Conservation (phyloP, 1,284 basidiomycete genomes). For the Rhodotorula sp. region DNA sequence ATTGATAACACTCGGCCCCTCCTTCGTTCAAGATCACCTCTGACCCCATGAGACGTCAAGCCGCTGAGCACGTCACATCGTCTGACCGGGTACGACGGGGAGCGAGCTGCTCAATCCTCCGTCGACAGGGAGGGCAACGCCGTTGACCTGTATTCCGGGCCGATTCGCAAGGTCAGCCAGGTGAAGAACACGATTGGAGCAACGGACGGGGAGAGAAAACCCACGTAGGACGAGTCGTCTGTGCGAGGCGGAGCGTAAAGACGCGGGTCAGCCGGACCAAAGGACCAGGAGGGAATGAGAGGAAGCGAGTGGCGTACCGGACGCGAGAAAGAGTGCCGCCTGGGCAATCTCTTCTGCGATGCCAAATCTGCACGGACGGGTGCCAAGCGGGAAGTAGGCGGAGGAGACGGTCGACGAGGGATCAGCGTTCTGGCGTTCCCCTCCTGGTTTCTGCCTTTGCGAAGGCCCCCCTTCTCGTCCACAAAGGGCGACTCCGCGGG, state of each 20-base stretch:
- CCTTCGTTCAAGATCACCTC: no score
- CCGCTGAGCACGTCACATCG: background rate
- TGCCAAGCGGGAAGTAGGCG: no score
- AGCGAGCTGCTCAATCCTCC: constrained; percentile 76
- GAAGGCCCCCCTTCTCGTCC: no score
- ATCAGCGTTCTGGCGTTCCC: no score
- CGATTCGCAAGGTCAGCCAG: background rate
- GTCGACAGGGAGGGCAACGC: constrained; percentile 81
- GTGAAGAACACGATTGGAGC: background rate
- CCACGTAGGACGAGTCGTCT: constrained; percentile 76
- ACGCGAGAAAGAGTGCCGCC: constrained; percentile 79
- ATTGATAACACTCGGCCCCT: background rate
- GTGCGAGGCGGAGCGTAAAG: background rate
- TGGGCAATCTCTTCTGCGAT: constrained; percentile 79
- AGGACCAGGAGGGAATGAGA: background rate
- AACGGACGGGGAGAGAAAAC: background rate
- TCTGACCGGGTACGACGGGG: constrained; percentile 65
- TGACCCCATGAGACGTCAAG: background rate
- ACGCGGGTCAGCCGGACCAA: background rate
- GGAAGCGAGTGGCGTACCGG: constrained; percentile 59
- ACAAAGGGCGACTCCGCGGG: no score
- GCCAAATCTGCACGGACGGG: constrained; percentile 51
- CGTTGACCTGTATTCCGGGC: constrained; percentile 66
- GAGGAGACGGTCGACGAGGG: no score
- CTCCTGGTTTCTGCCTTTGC: no score